Percentiles rank a stretch among this genome's conserved stretches.
phyloP scores from a whole-genome alignment of 306 rosid genomes.

The Trichosanthes cucumerina region DNA sequence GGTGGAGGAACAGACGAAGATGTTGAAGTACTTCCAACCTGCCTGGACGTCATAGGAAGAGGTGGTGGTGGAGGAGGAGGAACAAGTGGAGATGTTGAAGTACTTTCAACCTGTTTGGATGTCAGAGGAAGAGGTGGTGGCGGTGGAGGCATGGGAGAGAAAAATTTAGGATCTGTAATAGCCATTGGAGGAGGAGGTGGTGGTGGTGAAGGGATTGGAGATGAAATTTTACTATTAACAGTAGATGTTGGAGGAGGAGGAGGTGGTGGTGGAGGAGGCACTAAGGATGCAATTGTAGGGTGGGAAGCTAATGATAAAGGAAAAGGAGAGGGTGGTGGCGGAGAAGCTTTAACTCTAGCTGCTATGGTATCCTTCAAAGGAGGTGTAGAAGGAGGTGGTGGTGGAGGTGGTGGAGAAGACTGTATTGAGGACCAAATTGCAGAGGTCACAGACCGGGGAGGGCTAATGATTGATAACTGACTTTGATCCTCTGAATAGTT shows the following conservation, averaged over 20 bases:
- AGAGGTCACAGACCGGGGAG: background rate
- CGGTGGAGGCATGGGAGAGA: background rate
- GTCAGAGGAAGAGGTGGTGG: slow-evolving; percentile 10
- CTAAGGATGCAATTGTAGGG: background rate
- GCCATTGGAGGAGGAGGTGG: background rate
- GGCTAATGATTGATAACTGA: slow-evolving; percentile 23
- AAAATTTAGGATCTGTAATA: background rate
- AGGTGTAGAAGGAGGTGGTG: slow-evolving; percentile 28
- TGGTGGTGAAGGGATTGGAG: background rate
- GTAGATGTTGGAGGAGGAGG: background rate
- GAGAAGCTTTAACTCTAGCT: slow-evolving; percentile 22
- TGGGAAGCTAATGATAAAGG: slow-evolving; percentile 6
- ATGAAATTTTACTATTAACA: background rate
- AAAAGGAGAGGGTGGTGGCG: slow-evolving; percentile 23
- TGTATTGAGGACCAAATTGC: slow-evolving; percentile 13
- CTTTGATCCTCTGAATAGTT: slow-evolving; percentile 24
- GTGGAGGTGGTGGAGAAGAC: slow-evolving; percentile 29
- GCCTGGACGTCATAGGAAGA: slow-evolving; percentile 9
- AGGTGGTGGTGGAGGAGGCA: slow-evolving; percentile 20
- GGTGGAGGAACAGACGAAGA: slow-evolving; percentile 14
- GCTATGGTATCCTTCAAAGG: slow-evolving; percentile 22
- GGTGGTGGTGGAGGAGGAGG: slow-evolving; percentile 15
- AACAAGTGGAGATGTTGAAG: background rate
- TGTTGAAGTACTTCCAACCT: background rate
- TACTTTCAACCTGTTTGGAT: slow-evolving; percentile 14